Percentiles rank a stretch among this genome's conserved stretches.
These are phyloP conservation scores for Yarrowia sp. DNA, from an alignment of 805 yeast genomes.

Conservation along the genomic window DNA sequence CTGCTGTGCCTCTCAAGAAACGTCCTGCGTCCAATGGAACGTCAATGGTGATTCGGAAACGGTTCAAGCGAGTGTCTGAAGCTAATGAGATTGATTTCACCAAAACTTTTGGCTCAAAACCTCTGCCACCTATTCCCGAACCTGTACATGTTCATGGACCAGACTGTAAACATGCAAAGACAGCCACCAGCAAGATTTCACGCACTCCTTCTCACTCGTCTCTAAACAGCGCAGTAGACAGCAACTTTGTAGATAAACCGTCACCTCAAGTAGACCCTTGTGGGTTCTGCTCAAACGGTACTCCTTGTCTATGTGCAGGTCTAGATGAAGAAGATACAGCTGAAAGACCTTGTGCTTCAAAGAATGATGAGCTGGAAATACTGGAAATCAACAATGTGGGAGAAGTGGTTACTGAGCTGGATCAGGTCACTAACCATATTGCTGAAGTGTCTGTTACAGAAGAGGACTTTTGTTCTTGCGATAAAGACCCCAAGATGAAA, in stretches of 20 bases:
- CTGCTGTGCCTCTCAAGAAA: slow-evolving; percentile 59
- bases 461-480: neutral
- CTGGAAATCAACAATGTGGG: neutral
- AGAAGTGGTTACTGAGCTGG: neutral
- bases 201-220: slow-evolving; percentile 8
- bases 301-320: slow-evolving; percentile 84
- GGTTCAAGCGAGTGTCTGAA: slow-evolving; percentile 29
- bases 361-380: neutral
- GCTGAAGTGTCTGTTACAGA: slow-evolving; percentile 4
- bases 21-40: slow-evolving; percentile 21
- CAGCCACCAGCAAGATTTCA: neutral
- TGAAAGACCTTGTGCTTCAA: neutral
- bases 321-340: neutral
- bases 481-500: slow-evolving; percentile 73
- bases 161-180: slow-evolving; percentile 19
- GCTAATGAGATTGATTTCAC: slow-evolving; percentile 27
- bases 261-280: slow-evolving; percentile 55
- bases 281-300: slow-evolving; percentile 86
- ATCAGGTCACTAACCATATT: slow-evolving; percentile 2
- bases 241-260: slow-evolving; percentile 7
- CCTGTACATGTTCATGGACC: slow-evolving; percentile 14
- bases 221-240: slow-evolving; percentile 11
- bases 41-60: slow-evolving; percentile 13
- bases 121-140: slow-evolving; percentile 4
- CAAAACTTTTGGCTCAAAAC: slow-evolving; percentile 13